phyloP scores from a whole-genome alignment of 371 early-diverging fungal species.

The Circinella umbellata region DNA sequence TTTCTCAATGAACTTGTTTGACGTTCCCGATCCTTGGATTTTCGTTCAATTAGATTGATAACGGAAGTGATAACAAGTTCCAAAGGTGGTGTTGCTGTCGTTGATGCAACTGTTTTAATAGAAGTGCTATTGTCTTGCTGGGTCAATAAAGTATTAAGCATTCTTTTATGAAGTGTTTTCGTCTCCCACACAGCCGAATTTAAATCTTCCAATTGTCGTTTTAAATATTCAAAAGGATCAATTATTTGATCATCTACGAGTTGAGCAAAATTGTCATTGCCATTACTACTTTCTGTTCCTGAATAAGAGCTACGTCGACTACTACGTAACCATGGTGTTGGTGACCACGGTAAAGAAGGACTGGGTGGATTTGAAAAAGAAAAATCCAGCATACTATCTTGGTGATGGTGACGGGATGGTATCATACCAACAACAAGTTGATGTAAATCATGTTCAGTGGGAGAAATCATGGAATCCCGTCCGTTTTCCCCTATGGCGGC shows the following conservation, averaged over 20 bases:
- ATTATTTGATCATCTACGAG: constrained; percentile 32
- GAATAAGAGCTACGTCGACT: constrained; percentile 51
- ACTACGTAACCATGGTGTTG: constrained; percentile 22
- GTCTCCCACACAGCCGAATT: constrained; percentile 57
- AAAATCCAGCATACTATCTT: too few relatives aligned
- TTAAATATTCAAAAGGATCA: constrained; percentile 54
- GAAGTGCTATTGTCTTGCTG: too few relatives aligned
- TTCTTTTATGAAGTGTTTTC: constrained; percentile 51
- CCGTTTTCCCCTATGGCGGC: neutral
- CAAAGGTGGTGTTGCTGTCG: constrained; percentile 35
- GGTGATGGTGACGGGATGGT: neutral
- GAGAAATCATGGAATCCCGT: neutral
- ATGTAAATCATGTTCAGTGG: constrained; percentile 5
- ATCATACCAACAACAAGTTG: neutral
- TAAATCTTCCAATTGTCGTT: constrained; percentile 52
- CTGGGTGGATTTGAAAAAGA: neutral
- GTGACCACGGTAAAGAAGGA: neutral
- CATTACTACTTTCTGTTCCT: constrained; percentile 1
- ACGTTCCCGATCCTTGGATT: constrained; percentile 52
- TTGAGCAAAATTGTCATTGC: neutral
- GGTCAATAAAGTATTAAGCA: constrained; percentile 43
- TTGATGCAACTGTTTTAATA: too few relatives aligned
- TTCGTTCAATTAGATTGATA: constrained; percentile 42
- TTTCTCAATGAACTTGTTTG: constrained; percentile 44
- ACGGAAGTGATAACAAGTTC: constrained; percentile 54